Evolutionary conservation across 352 stramenopile genomes (phyloP).

Genomic region (Stephanocyclus meneghinianus): DNA sequence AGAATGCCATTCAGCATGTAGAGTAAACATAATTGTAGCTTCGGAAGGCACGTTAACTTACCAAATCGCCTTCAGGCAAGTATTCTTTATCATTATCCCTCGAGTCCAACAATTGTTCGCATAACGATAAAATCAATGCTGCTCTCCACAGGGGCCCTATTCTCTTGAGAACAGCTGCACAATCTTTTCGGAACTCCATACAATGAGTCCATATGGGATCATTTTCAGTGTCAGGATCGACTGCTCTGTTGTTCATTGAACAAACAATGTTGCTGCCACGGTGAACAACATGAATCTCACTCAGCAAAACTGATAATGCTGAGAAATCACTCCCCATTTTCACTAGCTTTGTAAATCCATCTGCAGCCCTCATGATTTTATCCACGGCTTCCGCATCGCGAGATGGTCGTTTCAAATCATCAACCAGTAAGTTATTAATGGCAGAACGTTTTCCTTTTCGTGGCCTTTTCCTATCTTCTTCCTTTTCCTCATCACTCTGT

Average conservation of each 20-base stretch:
- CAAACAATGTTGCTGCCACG: conserved; percentile 20
- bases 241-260: conserved; percentile 44
- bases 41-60: conserved; percentile 24
- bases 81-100: conserved; percentile 59
- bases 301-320: conserved; percentile 65
- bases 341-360: conserved; percentile 67
- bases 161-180: conserved; percentile 58
- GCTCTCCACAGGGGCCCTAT: conserved; percentile 71
- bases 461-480: conserved; percentile 26
- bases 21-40: no score
- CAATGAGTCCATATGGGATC: conserved; percentile 75
- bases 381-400: conserved; percentile 69
- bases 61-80: conserved; percentile 70
- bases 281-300: conserved; percentile 54
- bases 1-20: background rate
- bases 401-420: conserved; percentile 72
- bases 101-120: conserved; percentile 55
- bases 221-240: conserved; percentile 65
- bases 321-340: conserved; percentile 59
- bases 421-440: conserved; percentile 62
- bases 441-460: conserved; percentile 62
- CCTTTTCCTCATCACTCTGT: conserved; percentile 11
- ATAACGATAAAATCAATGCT: conserved; percentile 71
- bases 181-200: conserved; percentile 74
- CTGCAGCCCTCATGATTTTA: conserved; percentile 69